Conservation (phyloP, 768 basidiomycete species). For the Phylloporus arenicola region DNA sequence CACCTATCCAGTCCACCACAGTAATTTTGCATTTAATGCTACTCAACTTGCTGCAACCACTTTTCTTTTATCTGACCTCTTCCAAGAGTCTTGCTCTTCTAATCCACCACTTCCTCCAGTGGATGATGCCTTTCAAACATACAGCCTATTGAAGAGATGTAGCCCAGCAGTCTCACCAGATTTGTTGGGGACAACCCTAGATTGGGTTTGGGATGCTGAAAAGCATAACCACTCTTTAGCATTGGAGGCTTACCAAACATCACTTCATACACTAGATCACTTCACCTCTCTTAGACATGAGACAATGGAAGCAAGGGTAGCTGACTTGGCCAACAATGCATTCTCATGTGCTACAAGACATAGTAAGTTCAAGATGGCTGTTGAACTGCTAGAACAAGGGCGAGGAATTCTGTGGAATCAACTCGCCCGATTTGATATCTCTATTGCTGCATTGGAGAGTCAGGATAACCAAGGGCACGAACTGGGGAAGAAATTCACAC, state of each 20-base stretch:
- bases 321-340: too few relatives aligned
- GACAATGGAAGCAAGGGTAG: too few relatives aligned
- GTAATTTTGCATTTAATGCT: background rate
- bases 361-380: too few relatives aligned
- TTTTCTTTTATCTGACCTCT: background rate
- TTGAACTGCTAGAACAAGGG: too few relatives aligned
- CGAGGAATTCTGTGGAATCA: background rate
- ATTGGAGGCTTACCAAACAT: too few relatives aligned
- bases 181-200: too few relatives aligned
- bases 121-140: background rate
- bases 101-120: background rate
- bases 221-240: too few relatives aligned
- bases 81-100: background rate
- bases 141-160: background rate
- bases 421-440: background rate
- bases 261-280: too few relatives aligned
- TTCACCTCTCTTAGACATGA: too few relatives aligned
- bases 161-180: background rate
- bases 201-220: too few relatives aligned
- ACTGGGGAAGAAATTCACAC: background rate
- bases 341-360: too few relatives aligned
- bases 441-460: background rate
- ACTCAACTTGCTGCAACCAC: background rate
- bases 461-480: background rate
- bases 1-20: background rate